Evolutionary conservation across 2,329 filamentous ascomycete genomes (phyloP).

Genomic region (Didymella pomorum): DNA sequence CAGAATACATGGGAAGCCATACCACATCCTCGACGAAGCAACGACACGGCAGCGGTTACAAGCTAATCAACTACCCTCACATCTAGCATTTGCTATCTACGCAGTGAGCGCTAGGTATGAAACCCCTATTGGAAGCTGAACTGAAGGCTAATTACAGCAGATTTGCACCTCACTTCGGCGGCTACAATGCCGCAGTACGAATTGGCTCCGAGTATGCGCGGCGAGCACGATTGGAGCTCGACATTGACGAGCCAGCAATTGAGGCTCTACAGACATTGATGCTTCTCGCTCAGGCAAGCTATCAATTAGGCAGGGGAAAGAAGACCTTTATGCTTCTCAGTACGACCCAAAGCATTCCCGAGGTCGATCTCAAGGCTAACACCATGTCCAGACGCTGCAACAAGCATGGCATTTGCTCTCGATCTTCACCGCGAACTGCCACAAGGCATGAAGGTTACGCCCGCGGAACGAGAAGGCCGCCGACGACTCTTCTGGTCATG

Average conservation of each 20-base stretch:
- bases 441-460: constrained; percentile 65
- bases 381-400: constrained; percentile 68
- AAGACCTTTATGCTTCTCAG: constrained; percentile 87
- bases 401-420: constrained; percentile 83
- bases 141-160: constrained; percentile 55
- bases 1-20: constrained; percentile 82
- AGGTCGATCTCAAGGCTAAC: constrained; percentile 5
- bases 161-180: constrained; percentile 72
- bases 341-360: constrained; percentile 52
- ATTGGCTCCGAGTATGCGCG: constrained; percentile 76
- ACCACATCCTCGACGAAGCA: constrained; percentile 80
- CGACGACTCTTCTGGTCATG: constrained; percentile 89
- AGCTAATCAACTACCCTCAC: constrained; percentile 67
- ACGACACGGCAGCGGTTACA: constrained; percentile 76
- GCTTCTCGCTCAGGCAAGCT: constrained; percentile 77
- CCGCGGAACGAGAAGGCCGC: constrained; percentile 76
- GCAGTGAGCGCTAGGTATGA: constrained; percentile 56
- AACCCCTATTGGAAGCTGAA: constrained; percentile 32
- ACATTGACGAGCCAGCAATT: constrained; percentile 81
- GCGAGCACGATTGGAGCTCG: constrained; percentile 73
- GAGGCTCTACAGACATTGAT: constrained; percentile 79
- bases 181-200: constrained; percentile 71
- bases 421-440: constrained; percentile 82
- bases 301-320: constrained; percentile 79
- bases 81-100: constrained; percentile 62